A percentile compares a stretch with the other conserved stretches of the same genome.
Conservation (phyloP, 352 stramenopile species). For the Pilasporangium apinafurcum region DNA sequence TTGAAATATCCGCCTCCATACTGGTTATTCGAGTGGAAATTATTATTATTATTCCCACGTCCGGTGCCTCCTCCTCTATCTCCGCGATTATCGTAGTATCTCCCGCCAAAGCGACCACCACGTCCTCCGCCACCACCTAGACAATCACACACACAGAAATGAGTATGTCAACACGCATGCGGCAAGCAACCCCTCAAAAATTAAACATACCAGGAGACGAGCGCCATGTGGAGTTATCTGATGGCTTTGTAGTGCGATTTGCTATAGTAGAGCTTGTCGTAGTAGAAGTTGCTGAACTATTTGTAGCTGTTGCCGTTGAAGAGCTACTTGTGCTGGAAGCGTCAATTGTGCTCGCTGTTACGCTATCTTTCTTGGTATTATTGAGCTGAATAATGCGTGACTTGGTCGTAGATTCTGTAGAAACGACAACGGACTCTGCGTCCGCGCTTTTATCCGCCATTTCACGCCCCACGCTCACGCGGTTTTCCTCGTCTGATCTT, state of each 20-base stretch:
- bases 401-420: constrained; percentile 7
- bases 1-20: constrained; percentile 20
- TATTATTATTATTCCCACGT: constrained; percentile 7
- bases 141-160: too few relatives aligned
- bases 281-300: too few relatives aligned
- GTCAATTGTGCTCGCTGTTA: constrained; percentile 3
- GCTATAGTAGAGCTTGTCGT: too few relatives aligned
- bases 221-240: too few relatives aligned
- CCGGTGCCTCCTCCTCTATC: not conserved
- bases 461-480: constrained; percentile 1
- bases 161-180: too few relatives aligned
- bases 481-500: too few relatives aligned
- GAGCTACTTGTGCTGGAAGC: not conserved
- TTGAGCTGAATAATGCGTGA: constrained; percentile 38
- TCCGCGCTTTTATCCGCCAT: not conserved
- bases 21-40: constrained; percentile 11
- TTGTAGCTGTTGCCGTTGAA: constrained; percentile 3
- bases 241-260: too few relatives aligned
- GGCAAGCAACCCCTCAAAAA: too few relatives aligned
- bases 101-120: constrained; percentile 7
- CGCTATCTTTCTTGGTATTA: constrained; percentile 17
- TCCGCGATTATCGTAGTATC: constrained; percentile 5
- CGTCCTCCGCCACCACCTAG: not conserved
- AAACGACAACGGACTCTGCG: not conserved
- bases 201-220: too few relatives aligned